These are phyloP conservation scores for Fagus sylvatica DNA, from an alignment of 306 rosid species.

Conservation along the genomic window DNA sequence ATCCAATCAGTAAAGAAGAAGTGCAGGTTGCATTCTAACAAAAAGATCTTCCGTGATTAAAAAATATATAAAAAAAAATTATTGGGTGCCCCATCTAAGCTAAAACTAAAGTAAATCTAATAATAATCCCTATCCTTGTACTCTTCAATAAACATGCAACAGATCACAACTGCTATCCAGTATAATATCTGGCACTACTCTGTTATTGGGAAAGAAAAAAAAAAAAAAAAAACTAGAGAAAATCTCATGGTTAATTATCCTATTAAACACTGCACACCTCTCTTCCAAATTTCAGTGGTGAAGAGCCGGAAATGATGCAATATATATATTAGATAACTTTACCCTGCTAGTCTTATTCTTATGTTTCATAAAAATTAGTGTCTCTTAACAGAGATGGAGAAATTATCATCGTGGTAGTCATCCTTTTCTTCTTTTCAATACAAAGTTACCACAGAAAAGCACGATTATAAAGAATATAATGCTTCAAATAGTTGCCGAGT, in stretches of 20 bases:
- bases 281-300: not conserved
- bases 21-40: not conserved
- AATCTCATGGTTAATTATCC: too few species aligned
- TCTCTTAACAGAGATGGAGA: constrained; percentile 4
- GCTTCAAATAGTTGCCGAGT: constrained; percentile 17
- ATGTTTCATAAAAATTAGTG: not conserved
- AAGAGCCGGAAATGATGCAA: not conserved
- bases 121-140: not conserved
- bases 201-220: too few species aligned
- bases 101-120: not conserved
- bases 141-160: not conserved
- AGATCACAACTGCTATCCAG: not conserved
- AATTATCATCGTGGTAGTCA: constrained; percentile 15
- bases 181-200: too few species aligned
- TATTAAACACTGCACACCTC: not conserved
- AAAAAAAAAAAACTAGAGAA: too few species aligned
- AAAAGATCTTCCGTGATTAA: not conserved
- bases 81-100: not conserved
- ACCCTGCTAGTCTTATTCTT: not conserved
- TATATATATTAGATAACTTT: not conserved
- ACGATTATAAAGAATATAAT: constrained; percentile 39
- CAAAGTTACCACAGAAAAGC: constrained; percentile 18
- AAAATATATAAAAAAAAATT: not conserved
- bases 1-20: not conserved
- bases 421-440: constrained; percentile 17